Percentiles rank a stretch among this genome's conserved stretches.
phyloP scores from a whole-genome alignment of 2,329 filamentous ascomycete species.

The Nemania sp. region DNA sequence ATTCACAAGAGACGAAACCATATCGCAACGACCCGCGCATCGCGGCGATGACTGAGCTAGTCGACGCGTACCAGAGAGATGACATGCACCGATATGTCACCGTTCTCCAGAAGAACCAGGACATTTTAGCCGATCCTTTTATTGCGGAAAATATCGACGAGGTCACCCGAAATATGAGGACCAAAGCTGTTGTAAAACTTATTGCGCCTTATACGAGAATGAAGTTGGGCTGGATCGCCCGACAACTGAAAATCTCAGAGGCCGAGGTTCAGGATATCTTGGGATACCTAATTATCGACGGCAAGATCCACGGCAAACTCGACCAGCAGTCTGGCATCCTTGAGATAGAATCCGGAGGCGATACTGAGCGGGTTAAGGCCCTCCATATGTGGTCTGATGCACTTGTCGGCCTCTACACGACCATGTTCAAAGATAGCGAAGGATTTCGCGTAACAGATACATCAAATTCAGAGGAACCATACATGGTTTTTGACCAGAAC shows the following conservation, averaged over 20 bases:
- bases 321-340: constrained; percentile 89
- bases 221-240: constrained; percentile 87
- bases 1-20: constrained; percentile 98
- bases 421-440: constrained; percentile 77
- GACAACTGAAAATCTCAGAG: constrained; percentile 88
- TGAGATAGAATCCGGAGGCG: constrained; percentile 79
- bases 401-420: constrained; percentile 75
- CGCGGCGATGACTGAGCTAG: constrained; percentile 95
- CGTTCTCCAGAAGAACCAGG: constrained; percentile 86
- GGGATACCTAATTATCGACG: constrained; percentile 92
- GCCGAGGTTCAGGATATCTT: constrained; percentile 94
- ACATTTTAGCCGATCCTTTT: constrained; percentile 91
- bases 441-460: constrained; percentile 42
- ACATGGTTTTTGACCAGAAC: constrained; percentile 16
- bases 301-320: constrained; percentile 87
- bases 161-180: constrained; percentile 97
- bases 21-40: constrained; percentile 97
- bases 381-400: constrained; percentile 79
- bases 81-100: constrained; percentile 93
- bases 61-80: constrained; percentile 95
- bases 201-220: constrained; percentile 96
- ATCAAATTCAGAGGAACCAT: constrained; percentile 41
- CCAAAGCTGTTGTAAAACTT: constrained; percentile 91
- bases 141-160: constrained; percentile 99
- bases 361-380: constrained; percentile 79